Evolutionary conservation across 257 asterid genomes (phyloP).

Genomic region (Solanum peruvianum): DNA sequence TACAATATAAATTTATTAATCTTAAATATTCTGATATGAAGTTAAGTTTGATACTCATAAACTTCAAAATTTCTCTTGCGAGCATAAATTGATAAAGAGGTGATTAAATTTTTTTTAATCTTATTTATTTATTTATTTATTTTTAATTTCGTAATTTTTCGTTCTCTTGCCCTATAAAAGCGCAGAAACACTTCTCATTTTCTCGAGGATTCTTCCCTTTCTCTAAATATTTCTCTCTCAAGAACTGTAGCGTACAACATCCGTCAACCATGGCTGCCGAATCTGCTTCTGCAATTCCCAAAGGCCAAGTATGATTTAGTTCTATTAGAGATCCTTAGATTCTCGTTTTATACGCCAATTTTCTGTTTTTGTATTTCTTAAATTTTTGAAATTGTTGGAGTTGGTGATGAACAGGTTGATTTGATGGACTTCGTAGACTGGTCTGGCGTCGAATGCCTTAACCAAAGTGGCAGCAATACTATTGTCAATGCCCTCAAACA

Average conservation of each 20-base stretch:
- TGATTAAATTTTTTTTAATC: neutral
- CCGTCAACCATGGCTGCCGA: slow-evolving; percentile 48
- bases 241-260: neutral
- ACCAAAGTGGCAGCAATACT: slow-evolving; percentile 44
- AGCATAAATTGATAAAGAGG: neutral
- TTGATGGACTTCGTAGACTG: slow-evolving; percentile 67
- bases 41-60: neutral
- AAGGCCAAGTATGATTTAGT: slow-evolving; percentile 31
- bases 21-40: neutral
- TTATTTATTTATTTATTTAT: too few species aligned
- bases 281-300: slow-evolving; percentile 42
- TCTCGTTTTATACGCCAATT: neutral
- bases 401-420: slow-evolving; percentile 39
- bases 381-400: neutral
- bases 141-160: neutral
- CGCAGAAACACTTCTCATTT: neutral
- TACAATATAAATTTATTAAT: neutral
- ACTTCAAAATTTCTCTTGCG: neutral
- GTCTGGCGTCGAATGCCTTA: slow-evolving; percentile 79
- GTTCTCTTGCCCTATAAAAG: neutral
- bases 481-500: slow-evolving; percentile 66
- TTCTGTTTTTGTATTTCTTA: neutral
- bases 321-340: neutral
- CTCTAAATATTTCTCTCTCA: neutral
- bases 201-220: neutral